phyloP scores from a whole-genome alignment of 2,329 filamentous ascomycete genomes.

The Arthroderma uncinatum region DNA sequence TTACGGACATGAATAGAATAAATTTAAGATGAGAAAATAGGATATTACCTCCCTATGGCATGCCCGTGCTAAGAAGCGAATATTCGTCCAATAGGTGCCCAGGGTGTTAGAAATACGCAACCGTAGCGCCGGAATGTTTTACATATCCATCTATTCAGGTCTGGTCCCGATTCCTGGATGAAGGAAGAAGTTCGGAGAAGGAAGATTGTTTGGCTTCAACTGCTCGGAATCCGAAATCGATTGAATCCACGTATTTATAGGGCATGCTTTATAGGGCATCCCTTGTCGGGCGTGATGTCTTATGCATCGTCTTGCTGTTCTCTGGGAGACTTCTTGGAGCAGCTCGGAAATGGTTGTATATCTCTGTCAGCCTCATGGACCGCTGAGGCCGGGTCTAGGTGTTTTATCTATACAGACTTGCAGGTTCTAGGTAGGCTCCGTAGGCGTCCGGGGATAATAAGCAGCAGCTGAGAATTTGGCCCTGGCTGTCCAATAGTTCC shows the following conservation, averaged over 20 bases:
- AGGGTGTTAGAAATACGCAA: not conserved
- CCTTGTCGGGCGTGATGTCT: not conserved
- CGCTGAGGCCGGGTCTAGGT: not conserved
- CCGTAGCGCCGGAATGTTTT: not conserved
- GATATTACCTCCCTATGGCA: not conserved
- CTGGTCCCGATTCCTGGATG: not conserved
- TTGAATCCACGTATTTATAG: not conserved
- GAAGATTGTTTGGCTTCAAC: not conserved
- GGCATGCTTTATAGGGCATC: too few species aligned
- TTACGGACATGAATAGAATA: not conserved
- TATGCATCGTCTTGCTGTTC: not conserved
- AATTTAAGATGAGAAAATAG: not conserved
- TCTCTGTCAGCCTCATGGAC: not conserved
- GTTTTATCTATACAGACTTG: not conserved
- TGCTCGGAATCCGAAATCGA: not conserved
- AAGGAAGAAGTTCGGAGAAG: not conserved
- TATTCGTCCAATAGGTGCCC: not conserved
- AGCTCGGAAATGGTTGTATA: not conserved
- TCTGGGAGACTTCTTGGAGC: not conserved
- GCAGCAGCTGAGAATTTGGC: not conserved
- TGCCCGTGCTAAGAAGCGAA: not conserved
- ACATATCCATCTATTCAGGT: not conserved
- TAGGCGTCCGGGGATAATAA: constrained; percentile 4
- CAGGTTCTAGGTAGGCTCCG: not conserved
- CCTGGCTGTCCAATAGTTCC: not conserved